Evolutionary conservation across 495 filamentous ascomycete genomes (phyloP).

Genomic region (Penicillium malachiteum): DNA sequence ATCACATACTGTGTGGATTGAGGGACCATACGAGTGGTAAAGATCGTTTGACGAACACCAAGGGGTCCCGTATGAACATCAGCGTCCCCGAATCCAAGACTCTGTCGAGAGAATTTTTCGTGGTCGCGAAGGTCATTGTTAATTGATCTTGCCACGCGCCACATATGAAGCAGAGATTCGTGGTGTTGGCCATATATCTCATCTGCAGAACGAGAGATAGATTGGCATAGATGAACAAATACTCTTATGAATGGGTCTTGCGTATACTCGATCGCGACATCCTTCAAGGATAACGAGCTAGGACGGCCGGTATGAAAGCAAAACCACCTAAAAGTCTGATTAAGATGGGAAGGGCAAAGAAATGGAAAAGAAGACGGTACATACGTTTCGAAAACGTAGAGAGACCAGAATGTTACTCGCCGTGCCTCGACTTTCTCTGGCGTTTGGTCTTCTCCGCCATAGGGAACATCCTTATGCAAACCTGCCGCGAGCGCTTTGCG

Average conservation of each 20-base stretch:
- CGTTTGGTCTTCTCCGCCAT: conserved; percentile 19
- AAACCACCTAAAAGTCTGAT: conserved; percentile 32
- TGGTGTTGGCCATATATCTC: conserved; percentile 42
- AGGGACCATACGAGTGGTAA: conserved; percentile 27
- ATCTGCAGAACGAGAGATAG: conserved; percentile 32
- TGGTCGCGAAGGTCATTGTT: conserved; percentile 33
- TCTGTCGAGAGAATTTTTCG: conserved; percentile 29
- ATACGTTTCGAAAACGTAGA: conserved; percentile 45
- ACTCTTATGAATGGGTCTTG: conserved; percentile 37
- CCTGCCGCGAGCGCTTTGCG: conserved; percentile 45
- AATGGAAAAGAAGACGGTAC: background rate
- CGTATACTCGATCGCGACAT: conserved; percentile 35
- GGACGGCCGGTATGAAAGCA: conserved; percentile 44
- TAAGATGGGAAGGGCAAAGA: background rate
- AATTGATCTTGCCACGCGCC: conserved; percentile 41
- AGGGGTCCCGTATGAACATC: conserved; percentile 29
- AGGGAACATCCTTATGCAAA: conserved; percentile 41
- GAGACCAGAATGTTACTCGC: conserved; percentile 42
- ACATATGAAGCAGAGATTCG: conserved; percentile 46
- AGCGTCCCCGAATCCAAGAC: conserved; percentile 35
- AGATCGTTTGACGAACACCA: conserved; percentile 39
- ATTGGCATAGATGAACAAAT: conserved; percentile 32
- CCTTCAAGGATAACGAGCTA: conserved; percentile 33
- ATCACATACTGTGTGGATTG: too few species aligned
- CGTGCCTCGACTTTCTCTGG: conserved; percentile 34